Base-by-base conservation (phyloP, 805 yeast genomes). In the Maudiozyma barnettii region DNA sequence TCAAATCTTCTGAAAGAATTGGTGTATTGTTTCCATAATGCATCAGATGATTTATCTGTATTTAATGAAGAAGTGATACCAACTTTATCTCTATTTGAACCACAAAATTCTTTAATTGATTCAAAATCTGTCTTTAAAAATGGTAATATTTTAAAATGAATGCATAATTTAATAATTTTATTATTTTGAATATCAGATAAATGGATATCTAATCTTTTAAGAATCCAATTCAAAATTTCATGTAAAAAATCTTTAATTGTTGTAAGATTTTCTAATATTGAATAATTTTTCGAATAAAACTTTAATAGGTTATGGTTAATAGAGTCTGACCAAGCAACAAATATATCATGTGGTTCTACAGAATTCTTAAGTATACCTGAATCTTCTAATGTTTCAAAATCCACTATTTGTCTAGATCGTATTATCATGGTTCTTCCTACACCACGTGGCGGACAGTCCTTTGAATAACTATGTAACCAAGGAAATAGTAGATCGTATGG, bases 401-500 rank as follows among this genome's bases (percentile, higher is more conserved):
- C 39, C 26, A 50, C 21, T 31, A 52, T 45, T 14, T 54, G 53
- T 36, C 49, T 55, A 14, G 61, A 56, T 14, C 72, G 61, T 40
- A 67, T 66, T 7, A 61, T 56, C 3, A 68, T 55, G 26, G 56
- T 31, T 20, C 56, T 65, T 55, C 64, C 78, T 68, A 62, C 73
- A 40, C 74, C 65, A 56, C 19, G n/a, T 21, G 81, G 76, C 39
- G 72, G 67, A 56, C 79, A 78, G 33, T 72, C 70, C 13, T 70
- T 71, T 51, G 82, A 79, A 40, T 84, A 69, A 0, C 95, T 93
- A 61, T 90, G 96, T 22, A 87, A 70, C 96, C 96, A 89, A 0
- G 97, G 97, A 56, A 89, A 90, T 74, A 90, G 77, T 10, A 59
- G 58, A 21, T 72, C 75, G 18, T 90, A 82, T 3, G 76, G 76